Evolutionary conservation across 2,329 filamentous ascomycete species (phyloP), one percentile per base, ranked within the genome.

Genomic region (Simplicillium sp.): DNA sequence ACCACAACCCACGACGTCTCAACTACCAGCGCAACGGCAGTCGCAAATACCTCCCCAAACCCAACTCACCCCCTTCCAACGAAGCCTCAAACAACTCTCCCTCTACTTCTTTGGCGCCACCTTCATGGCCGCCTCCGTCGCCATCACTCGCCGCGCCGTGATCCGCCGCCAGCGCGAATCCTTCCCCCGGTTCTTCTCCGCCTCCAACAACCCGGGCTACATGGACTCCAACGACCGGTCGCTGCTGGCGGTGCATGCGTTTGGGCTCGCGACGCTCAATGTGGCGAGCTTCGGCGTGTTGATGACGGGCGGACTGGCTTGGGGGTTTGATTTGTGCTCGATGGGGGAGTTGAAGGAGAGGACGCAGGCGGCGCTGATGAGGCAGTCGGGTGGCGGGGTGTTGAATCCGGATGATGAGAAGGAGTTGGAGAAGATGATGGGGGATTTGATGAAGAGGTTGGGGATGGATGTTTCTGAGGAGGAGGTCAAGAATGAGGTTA

Each of bases 211-310:
- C 59, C 45, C 49, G 15, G 38, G 43, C 20, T 47, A 43, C 28
- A 38, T 58, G 39, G 56, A 62, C 46, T 45, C 50, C 7, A 47
- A 47, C n/a, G 58, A 60, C 38, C 52, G 56, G 31, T 44, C 59
- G 38, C 58, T 84, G 32, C 82, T 96, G 47, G 90, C 90, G 1
- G 64, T 84, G 29, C 84, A 94, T 61, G 90, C 90, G 0, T 68
- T 98, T 16, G 84, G 82, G 37, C 68, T 96, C 29, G 92, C 90
- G 0, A 95, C 89, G 0, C 72, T 96, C 50, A 95, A 95, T 52
- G 86, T 92, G 11, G 54, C 80, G 28, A 84, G 81, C 51, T 75
- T 92, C 38, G 81, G 73, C 1, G 78, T 95, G 58, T 78, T 94
- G 72, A 63, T 74, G 8, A 71, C 77, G 0, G 92, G 90, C 3